Evolutionary conservation across 2,329 filamentous ascomycete genomes (phyloP).

Genomic region (Stachybotrys chlorohalonatus): DNA sequence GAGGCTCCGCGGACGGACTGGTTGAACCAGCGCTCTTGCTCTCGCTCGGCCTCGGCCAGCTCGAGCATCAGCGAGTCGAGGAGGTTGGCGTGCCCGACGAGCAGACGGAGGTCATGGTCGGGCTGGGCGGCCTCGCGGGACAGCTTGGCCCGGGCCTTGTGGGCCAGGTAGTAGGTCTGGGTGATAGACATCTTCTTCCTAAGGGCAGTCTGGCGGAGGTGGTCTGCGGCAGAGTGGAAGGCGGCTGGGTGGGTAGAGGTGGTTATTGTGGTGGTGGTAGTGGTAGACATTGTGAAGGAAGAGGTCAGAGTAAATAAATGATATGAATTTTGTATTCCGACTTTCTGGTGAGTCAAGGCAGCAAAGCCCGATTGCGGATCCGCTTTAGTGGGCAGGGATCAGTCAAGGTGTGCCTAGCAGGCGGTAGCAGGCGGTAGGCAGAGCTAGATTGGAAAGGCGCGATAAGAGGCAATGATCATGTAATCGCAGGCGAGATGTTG

Average conservation of each 20-base stretch:
- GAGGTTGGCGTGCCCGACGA: slow-evolving; percentile 97
- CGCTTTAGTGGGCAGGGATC: neutral
- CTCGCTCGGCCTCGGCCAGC: slow-evolving; percentile 85
- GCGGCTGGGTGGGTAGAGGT: slow-evolving; percentile 11
- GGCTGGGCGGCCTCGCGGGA: slow-evolving; percentile 79
- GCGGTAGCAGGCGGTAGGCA: slow-evolving; percentile 9
- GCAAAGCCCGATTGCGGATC: slow-evolving; percentile 13
- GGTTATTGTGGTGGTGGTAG: slow-evolving; percentile 8
- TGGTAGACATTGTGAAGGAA: slow-evolving; percentile 19
- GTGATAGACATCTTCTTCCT: slow-evolving; percentile 94
- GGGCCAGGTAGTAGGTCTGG: slow-evolving; percentile 96
- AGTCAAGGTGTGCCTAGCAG: slow-evolving; percentile 11
- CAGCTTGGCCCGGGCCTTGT: slow-evolving; percentile 94
- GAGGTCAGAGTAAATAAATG: slow-evolving; percentile 3
- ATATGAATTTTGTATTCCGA: slow-evolving; percentile 4
- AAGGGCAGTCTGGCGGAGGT: slow-evolving; percentile 25
- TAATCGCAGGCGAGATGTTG: neutral
- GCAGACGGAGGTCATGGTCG: slow-evolving; percentile 89
- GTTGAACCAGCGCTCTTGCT: slow-evolving; percentile 98
- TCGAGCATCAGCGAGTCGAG: slow-evolving; percentile 90
- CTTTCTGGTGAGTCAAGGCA: slow-evolving; percentile 16
- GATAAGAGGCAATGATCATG: neutral
- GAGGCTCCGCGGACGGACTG: slow-evolving; percentile 74
- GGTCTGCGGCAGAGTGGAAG: slow-evolving; percentile 11
- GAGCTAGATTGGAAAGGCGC: neutral